Evolutionary conservation across 1,139 yeast species (phyloP), one percentile per base, ranked within the genome.

Genomic region (Candida sp.): DNA sequence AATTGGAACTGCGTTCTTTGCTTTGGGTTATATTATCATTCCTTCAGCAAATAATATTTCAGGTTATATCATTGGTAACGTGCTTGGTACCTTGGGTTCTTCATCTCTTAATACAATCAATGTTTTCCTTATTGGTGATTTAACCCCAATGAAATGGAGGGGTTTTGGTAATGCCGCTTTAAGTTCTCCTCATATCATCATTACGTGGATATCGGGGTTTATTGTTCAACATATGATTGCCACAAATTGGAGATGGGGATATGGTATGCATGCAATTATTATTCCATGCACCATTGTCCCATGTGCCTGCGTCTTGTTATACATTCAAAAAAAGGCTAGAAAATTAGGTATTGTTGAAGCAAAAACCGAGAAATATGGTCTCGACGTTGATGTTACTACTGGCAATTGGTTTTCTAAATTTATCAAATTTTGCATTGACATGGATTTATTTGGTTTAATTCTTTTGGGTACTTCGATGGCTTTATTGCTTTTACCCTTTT

Each of bases 391-490:
- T 11, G 6, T 12, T 5, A 8, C 23, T 21, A 35, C 36, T 7
- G 45, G 40, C 15, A 36, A 37, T 25, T 46, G 43, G 44, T 21
- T 22, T 23, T 35, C 34, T 21, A 32, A 45, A 8, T 11, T 54
- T 11, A 47, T 44, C 39, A 39, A 40, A 12, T 53, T 55, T 2
- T 35, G 54, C 21, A 47, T 64, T 41, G 70, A 66, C 48, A 55
- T 60, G 33, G 73, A 67, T 47, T 56, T 60, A n/a, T 43, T 66
- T 30, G 72, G 72, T 21, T 50, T 67, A 38, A 35, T 66, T n/a
- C 42, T 67, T 7, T 51, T 66, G 42, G 70, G 66, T 1, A 60
- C 64, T 38, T 71, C 67, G 9, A 66, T 65, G 55, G 49, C 66
- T 22, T 49, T 67, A 22, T 52, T 68, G 22, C 46, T 67, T 39